A percentile compares a stretch with the other conserved stretches of the same genome.
phyloP scores from a whole-genome alignment of 208 protist genomes.

The Herpetomonas samuelpessoai region DNA sequence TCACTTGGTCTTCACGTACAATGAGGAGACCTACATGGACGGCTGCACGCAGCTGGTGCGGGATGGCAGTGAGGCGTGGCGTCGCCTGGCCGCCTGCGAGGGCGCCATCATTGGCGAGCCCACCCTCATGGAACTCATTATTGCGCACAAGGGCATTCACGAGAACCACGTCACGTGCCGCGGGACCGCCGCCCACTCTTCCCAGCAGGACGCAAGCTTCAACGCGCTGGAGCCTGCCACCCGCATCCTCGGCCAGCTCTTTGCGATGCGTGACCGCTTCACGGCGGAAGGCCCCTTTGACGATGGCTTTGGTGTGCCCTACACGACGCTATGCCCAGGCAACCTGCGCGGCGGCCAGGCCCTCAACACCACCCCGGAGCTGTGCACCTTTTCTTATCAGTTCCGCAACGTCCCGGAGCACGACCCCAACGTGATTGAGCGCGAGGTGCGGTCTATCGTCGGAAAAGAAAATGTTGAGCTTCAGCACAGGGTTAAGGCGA shows the following conservation, averaged over 20 bases:
- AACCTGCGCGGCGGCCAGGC: conserved; percentile 38
- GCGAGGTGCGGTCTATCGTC: conserved; percentile 32
- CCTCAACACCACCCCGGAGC: conserved; percentile 51
- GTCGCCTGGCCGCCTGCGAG: conserved; percentile 31
- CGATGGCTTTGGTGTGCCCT: conserved; percentile 21
- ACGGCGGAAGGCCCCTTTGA: conserved; percentile 39
- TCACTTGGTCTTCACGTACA: conserved; percentile 30
- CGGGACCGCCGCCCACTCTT: conserved; percentile 56
- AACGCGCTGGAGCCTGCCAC: conserved; percentile 34
- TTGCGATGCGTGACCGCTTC: conserved; percentile 37
- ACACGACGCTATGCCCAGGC: conserved; percentile 38
- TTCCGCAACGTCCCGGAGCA: conserved; percentile 53
- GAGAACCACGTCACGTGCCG: conserved; percentile 22
- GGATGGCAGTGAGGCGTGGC: conserved; percentile 15
- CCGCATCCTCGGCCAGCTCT: conserved; percentile 28
- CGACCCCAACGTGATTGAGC: conserved; percentile 14
- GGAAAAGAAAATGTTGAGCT: conserved; percentile 20
- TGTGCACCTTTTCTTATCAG: conserved; percentile 40
- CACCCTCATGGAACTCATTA: conserved; percentile 36
- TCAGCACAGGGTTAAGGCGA: conserved; percentile 4
- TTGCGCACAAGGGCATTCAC: conserved; percentile 51
- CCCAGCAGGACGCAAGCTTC: conserved; percentile 37
- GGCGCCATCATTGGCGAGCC: conserved; percentile 65
- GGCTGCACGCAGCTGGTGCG: conserved; percentile 29
- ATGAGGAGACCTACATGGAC: conserved; percentile 33